These are phyloP conservation scores for Leishmania lainsoni DNA, from an alignment of 208 protist species.

Conservation along the genomic window DNA sequence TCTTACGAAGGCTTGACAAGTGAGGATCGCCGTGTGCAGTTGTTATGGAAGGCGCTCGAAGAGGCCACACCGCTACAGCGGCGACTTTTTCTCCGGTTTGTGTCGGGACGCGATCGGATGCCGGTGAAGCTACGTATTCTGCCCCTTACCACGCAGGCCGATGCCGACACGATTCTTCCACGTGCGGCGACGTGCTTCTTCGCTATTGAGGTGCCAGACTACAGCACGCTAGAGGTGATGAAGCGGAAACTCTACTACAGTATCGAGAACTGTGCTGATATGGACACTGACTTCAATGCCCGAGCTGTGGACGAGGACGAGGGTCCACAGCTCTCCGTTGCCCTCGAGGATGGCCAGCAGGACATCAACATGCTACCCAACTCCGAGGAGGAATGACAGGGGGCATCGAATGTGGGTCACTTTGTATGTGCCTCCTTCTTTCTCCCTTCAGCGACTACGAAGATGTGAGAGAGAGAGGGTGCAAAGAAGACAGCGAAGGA, in stretches of 20 bases:
- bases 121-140: constrained; percentile 86
- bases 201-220: constrained; percentile 94
- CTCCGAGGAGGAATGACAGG: constrained; percentile 19
- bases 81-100: constrained; percentile 91
- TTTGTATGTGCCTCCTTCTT: neutral
- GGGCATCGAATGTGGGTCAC: too few relatives aligned
- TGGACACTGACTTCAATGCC: constrained; percentile 94
- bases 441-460: neutral
- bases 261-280: constrained; percentile 95
- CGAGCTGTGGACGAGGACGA: constrained; percentile 79
- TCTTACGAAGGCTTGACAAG: constrained; percentile 83
- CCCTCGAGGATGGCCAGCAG: constrained; percentile 45
- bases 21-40: constrained; percentile 84
- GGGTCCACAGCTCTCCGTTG: constrained; percentile 73
- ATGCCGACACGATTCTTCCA: constrained; percentile 89
- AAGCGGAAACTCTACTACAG: constrained; percentile 95
- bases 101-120: constrained; percentile 88
- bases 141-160: constrained; percentile 65
- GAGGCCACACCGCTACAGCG: constrained; percentile 84
- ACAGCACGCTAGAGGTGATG: constrained; percentile 93
- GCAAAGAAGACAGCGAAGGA: neutral
- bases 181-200: constrained; percentile 97
- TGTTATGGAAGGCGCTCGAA: constrained; percentile 91
- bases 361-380: constrained; percentile 15
- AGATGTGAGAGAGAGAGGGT: neutral